A percentile compares a stretch with the other conserved stretches of the same genome.
phyloP scores from a whole-genome alignment of 495 filamentous ascomycete species.

The Penicillium taxi region DNA sequence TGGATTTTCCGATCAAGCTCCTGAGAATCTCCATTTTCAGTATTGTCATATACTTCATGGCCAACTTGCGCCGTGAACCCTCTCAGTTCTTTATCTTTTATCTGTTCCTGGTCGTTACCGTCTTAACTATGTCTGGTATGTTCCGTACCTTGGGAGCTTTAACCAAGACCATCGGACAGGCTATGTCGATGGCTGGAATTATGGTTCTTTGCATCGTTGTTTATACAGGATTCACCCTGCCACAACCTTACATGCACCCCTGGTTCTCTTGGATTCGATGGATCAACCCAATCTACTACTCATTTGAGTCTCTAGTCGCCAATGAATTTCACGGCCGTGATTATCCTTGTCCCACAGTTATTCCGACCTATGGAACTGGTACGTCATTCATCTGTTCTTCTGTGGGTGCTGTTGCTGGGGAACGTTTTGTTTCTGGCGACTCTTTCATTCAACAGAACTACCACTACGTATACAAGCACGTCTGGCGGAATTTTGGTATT shows the following conservation, averaged over 20 bases:
- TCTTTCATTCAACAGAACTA: slow-evolving; percentile 46
- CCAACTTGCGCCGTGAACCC: slow-evolving; percentile 35
- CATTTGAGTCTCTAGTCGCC: slow-evolving; percentile 30
- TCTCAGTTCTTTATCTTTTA: slow-evolving; percentile 52
- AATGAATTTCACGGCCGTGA: slow-evolving; percentile 52
- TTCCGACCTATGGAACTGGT: slow-evolving; percentile 36
- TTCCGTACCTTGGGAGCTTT: slow-evolving; percentile 38
- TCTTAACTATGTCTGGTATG: slow-evolving; percentile 44
- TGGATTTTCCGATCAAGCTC: slow-evolving; percentile 48
- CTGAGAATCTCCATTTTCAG: slow-evolving; percentile 37
- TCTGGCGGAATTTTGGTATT: slow-evolving; percentile 60
- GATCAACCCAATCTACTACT: slow-evolving; percentile 35
- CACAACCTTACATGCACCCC: slow-evolving; percentile 34
- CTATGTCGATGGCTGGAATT: slow-evolving; percentile 36
- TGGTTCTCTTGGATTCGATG: slow-evolving; percentile 41
- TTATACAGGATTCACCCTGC: slow-evolving; percentile 37
- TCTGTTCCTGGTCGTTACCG: slow-evolving; percentile 38
- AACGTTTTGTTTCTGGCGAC: slow-evolving; percentile 39
- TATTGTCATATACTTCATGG: slow-evolving; percentile 50
- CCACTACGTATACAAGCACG: slow-evolving; percentile 43
- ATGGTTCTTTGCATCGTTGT: slow-evolving; percentile 34
- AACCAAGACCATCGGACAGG: slow-evolving; percentile 31
- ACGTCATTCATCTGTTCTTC: slow-evolving; percentile 38
- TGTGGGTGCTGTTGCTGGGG: slow-evolving; percentile 45
- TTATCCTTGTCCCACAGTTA: slow-evolving; percentile 34